Evolutionary conservation across 1,284 basidiomycete species (phyloP), one percentile per base, ranked within the genome.

Genomic region (Leccinum solheimii): DNA sequence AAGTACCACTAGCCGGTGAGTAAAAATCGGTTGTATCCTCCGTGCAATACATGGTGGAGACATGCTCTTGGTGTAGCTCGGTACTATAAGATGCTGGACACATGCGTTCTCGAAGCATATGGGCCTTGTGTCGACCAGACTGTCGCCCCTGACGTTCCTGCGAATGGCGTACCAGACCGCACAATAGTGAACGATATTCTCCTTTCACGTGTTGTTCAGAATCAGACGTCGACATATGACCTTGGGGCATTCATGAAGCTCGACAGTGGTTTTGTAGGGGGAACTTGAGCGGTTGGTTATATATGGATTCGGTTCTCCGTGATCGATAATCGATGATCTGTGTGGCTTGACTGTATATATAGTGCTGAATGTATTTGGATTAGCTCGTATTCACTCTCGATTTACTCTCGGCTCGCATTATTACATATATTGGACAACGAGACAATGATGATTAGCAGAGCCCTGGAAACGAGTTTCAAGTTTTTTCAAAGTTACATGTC

Each of bases 61-160:
- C 27, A 11, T n/a, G 6, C 30, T 58, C 52, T 56, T 55, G n/a
- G 30, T 55, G 56, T 56, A 81, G 80, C 82, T 62, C 84, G 86
- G n/a, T 88, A 87, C 67, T 79, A 80, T 2, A 83, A 81, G 73
- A 85, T 89, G 83, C 72, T 90, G 34, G 80, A 84, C 61, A 80
- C 84, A 36, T 71, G 75, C 56, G 66, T 77, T 34, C 60, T 67
- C 10, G 76, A 75, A 62, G 72, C 67, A 16, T 75, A 74, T 36
- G 76, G 76, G n/a, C 6, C 70, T 69, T 56, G 60, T 66, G 32
- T 67, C 67, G 9, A 13, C 23, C 53, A 40, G 53, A 34, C 55
- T 43, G 36, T 45, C 54, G 30, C 36, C 36, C 36, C 7, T 48
- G 49, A 53, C 13, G 56, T 63, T 43, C 68, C 60, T 16, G 36